A percentile compares a stretch with the other conserved stretches of the same genome.
These are phyloP conservation scores for Pterulicium gracile DNA, from an alignment of 1,284 basidiomycete genomes.

Conservation along the genomic window DNA sequence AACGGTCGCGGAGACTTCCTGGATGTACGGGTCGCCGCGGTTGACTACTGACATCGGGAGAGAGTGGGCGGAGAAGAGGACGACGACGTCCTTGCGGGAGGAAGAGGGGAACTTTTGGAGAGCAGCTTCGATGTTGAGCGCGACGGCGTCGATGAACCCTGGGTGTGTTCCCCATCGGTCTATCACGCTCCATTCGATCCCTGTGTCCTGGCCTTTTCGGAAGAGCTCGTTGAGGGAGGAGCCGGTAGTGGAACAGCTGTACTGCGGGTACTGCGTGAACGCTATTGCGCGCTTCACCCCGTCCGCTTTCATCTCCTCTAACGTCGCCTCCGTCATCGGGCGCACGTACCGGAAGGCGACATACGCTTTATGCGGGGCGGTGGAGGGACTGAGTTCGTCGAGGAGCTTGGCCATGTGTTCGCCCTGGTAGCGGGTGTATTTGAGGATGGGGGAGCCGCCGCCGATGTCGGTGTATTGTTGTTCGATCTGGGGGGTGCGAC, in stretches of 20 bases:
- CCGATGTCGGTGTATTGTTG: constrained; percentile 93
- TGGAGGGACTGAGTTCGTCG: constrained; percentile 87
- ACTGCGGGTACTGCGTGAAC: constrained; percentile 99
- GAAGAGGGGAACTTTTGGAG: constrained; percentile 74
- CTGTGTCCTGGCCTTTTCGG: constrained; percentile 45
- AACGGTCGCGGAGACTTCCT: constrained; percentile 93
- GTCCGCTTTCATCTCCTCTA: constrained; percentile 81
- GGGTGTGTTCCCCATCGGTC: constrained; percentile 96
- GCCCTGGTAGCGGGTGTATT: constrained; percentile 86
- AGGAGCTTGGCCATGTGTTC: constrained; percentile 84
- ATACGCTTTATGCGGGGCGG: constrained; percentile 94
- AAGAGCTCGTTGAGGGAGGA: constrained; percentile 95
- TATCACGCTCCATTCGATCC: constrained; percentile 93
- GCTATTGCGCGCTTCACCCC: constrained; percentile 90
- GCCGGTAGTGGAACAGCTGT: constrained; percentile 96
- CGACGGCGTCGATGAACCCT: constrained; percentile 89
- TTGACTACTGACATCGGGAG: constrained; percentile 96
- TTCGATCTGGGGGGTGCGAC: constrained; percentile 92
- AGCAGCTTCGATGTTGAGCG: constrained; percentile 79
- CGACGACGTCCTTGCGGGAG: constrained; percentile 62
- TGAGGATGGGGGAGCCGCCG: constrained; percentile 95
- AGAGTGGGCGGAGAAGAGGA: constrained; percentile 97
- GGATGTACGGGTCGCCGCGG: constrained; percentile 94
- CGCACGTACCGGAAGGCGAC: constrained; percentile 90
- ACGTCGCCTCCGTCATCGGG: constrained; percentile 80